phyloP scores from a whole-genome alignment of 306 rosid species.

The Cucumis melo region DNA sequence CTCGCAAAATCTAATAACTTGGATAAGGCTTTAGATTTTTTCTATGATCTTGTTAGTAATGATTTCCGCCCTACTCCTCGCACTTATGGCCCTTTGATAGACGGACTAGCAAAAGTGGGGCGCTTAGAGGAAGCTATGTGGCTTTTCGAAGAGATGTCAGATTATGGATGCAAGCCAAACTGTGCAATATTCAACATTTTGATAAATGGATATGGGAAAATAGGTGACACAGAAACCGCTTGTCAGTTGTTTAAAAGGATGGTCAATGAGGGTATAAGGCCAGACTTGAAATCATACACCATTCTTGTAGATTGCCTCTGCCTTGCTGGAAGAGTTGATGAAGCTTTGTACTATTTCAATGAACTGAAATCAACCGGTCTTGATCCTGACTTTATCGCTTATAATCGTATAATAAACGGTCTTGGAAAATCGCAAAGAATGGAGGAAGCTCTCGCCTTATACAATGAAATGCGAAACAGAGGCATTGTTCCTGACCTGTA shows the following conservation, averaged over 20 bases:
- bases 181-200: conserved; percentile 75
- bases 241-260: conserved; percentile 53
- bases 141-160: conserved; percentile 69
- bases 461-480: conserved; percentile 56
- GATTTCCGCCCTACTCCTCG: conserved; percentile 84
- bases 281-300: conserved; percentile 77
- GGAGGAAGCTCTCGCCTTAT: conserved; percentile 60
- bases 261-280: conserved; percentile 76
- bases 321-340: conserved; percentile 59
- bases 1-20: conserved; percentile 50
- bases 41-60: conserved; percentile 63
- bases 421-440: conserved; percentile 60
- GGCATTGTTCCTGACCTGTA: conserved; percentile 69
- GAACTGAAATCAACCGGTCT: conserved; percentile 71
- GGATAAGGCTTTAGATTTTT: conserved; percentile 53
- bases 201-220: conserved; percentile 79
- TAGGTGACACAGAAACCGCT: conserved; percentile 53
- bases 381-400: conserved; percentile 60
- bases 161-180: conserved; percentile 67
- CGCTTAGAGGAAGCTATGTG: conserved; percentile 66
- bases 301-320: conserved; percentile 73
- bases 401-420: conserved; percentile 67
- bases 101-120: conserved; percentile 69
- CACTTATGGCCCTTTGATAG: conserved; percentile 84
- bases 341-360: conserved; percentile 58